phyloP scores from a whole-genome alignment of 768 basidiomycete species.

The Panus rudis region DNA sequence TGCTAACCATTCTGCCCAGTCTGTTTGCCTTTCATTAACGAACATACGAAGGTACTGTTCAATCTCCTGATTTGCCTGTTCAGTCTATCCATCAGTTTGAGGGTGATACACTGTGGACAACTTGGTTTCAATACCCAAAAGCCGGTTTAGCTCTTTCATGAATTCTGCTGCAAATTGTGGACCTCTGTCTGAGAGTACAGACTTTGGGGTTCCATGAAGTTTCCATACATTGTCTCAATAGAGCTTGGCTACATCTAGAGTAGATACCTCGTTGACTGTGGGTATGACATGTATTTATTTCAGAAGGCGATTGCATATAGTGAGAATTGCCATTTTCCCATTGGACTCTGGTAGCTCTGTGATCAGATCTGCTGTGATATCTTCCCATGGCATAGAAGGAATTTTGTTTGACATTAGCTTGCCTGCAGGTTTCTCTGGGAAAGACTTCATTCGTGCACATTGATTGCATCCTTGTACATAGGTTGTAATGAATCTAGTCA shows the following conservation, averaged over 20 bases:
- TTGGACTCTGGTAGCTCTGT: conserved; percentile 16
- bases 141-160: conserved; percentile 22
- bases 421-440: conserved; percentile 13
- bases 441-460: conserved; percentile 18
- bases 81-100: conserved; percentile 34
- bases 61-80: conserved; percentile 32
- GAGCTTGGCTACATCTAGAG: conserved; percentile 14
- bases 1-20: conserved; percentile 28
- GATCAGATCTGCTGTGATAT: conserved; percentile 19
- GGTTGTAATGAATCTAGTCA: conserved; percentile 15
- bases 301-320: conserved; percentile 3
- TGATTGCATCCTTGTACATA: conserved; percentile 24
- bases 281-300: conserved; percentile 26
- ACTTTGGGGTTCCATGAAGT: conserved; percentile 8
- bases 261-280: conserved; percentile 11
- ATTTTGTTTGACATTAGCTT: conserved; percentile 7
- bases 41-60: conserved; percentile 33
- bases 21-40: conserved; percentile 24
- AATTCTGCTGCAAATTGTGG: conserved; percentile 24
- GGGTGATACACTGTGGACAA: conserved; percentile 39
- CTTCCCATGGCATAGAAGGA: conserved; percentile 20
- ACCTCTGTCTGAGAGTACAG: conserved; percentile 10
- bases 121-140: conserved; percentile 26
- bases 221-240: conserved; percentile 11
- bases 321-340: conserved; percentile 8